Evolutionary conservation across 768 basidiomycete species (phyloP).

Genomic region (Ephemerocybe angulata): DNA sequence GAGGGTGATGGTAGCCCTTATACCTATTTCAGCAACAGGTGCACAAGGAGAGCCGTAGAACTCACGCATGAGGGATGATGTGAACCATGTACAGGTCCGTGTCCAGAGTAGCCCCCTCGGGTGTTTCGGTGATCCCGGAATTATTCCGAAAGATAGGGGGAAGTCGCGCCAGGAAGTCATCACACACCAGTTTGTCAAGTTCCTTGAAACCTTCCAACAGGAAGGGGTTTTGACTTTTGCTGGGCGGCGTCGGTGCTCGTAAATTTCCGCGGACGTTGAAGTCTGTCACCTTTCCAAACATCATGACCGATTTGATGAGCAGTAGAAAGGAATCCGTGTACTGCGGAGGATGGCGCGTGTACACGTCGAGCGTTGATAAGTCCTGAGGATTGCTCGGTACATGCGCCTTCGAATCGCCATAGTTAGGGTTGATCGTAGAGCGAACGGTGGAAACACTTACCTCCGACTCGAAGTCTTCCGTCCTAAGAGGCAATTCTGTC

Average conservation of each 20-base stretch:
- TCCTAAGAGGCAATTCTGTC: constrained; percentile 76
- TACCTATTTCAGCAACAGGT: constrained; percentile 10
- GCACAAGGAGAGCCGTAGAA: constrained; percentile 15
- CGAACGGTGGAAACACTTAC: constrained; percentile 35
- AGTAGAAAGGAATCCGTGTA: constrained; percentile 83
- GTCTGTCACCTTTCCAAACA: constrained; percentile 83
- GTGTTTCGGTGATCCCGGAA: constrained; percentile 55
- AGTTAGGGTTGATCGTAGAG: not conserved
- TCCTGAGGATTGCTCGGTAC: constrained; percentile 76
- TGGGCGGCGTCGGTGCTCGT: constrained; percentile 60
- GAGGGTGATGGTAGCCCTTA: constrained; percentile 81
- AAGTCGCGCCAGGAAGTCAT: constrained; percentile 66
- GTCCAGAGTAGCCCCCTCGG: constrained; percentile 60
- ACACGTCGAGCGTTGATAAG: constrained; percentile 58
- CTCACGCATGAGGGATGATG: constrained; percentile 81
- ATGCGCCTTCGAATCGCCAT: constrained; percentile 38
- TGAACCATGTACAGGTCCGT: constrained; percentile 88
- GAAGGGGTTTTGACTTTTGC: constrained; percentile 73
- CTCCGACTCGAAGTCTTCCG: constrained; percentile 71
- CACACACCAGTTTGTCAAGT: constrained; percentile 64
- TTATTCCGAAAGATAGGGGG: constrained; percentile 66
- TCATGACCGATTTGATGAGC: constrained; percentile 78
- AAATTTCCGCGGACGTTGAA: constrained; percentile 76
- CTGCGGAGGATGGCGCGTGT: constrained; percentile 64
- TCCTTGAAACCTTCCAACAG: constrained; percentile 60